These are phyloP conservation scores for Eucalyptus cladocalyx DNA, from an alignment of 345 rosid species.

Conservation along the genomic window DNA sequence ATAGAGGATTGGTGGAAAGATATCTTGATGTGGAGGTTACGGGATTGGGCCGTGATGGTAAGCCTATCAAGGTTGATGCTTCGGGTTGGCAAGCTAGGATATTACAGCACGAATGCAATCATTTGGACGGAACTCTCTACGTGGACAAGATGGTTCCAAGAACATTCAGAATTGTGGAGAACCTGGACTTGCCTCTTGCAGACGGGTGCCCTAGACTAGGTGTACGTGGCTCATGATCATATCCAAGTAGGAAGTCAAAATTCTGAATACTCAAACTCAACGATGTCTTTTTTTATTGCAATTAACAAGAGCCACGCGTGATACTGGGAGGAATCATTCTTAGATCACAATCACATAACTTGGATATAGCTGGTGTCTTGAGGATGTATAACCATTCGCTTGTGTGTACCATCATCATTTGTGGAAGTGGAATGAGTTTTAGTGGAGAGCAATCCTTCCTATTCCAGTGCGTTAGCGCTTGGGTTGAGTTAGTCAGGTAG, in stretches of 20 bases:
- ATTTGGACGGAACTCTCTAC: constrained; percentile 74
- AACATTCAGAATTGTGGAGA: constrained; percentile 73
- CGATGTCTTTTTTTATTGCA: not conserved
- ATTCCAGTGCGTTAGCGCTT: not conserved
- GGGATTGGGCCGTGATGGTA: constrained; percentile 56
- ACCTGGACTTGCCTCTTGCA: constrained; percentile 72
- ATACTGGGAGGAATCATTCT: not conserved
- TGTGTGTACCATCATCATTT: not conserved
- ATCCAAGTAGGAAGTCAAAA: not conserved
- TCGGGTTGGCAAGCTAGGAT: constrained; percentile 95
- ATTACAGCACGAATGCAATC: constrained; percentile 88
- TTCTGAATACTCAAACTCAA: not conserved
- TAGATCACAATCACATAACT: not conserved
- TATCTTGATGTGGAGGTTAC: constrained; percentile 70
- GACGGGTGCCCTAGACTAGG: constrained; percentile 79
- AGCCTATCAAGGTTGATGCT: constrained; percentile 56
- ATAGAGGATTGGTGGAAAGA: constrained; percentile 79
- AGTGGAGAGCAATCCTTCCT: not conserved
- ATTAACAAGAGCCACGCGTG: not conserved
- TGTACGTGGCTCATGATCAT: constrained; percentile 2
- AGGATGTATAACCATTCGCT: not conserved
- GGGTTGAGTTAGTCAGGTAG: not conserved
- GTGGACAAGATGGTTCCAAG: constrained; percentile 79
- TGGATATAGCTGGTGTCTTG: not conserved
- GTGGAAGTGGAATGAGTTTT: not conserved